Base-by-base conservation (phyloP, 2,329 filamentous ascomycete species). In the Alternaria rosae region DNA sequence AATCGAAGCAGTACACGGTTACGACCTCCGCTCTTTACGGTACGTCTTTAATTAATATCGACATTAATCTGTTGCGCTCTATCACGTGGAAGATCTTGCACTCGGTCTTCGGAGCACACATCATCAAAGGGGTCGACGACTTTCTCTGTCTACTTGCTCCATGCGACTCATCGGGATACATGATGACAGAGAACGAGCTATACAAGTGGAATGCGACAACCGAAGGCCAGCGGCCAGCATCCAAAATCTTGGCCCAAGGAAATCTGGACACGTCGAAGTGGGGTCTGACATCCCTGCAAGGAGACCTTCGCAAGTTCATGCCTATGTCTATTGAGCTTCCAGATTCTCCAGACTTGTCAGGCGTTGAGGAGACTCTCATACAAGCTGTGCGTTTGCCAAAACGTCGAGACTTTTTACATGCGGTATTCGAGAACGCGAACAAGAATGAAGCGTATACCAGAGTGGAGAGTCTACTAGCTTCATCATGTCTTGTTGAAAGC, bases 341-440 rank as follows among this genome's bases (percentile, higher is more conserved):
- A 21, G 10, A 38, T 20, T 21, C 25, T 13, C 25, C 45, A 32
- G 41, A 9, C 11, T 20, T 42, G 10, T n/a, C 17, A 17, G 30
- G 15, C 13, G 6, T 35, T 6, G 17, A 57, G 17, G 43, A 54
- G 13, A 21, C 52, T 26, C 55, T 41, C 7, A 57, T 78, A 13
- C 62, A 72, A 45, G 67, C 64, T 9, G 62, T 67, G 8, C 61
- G 70, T 43, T 87, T 87, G 75, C 84, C 87, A 0, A 85, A 83
- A 57, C 83, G 87, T 44, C 80, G 81, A 4, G 88, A 91, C 69
- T 88, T 89, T 51, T 81, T 92, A 6, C 87, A 89, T 63, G 75
- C 54, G 2, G 38, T 77, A 3, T 17, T 38, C 6, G 59, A 48
- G 6, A 56, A 44, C 6, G 58, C 54, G 7, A 54, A 62, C 2